Percentiles rank a stretch among this genome's conserved stretches.
Evolutionary conservation across 2,329 filamentous ascomycete genomes (phyloP).

Genomic region (Hymenoscyphus infarciens): DNA sequence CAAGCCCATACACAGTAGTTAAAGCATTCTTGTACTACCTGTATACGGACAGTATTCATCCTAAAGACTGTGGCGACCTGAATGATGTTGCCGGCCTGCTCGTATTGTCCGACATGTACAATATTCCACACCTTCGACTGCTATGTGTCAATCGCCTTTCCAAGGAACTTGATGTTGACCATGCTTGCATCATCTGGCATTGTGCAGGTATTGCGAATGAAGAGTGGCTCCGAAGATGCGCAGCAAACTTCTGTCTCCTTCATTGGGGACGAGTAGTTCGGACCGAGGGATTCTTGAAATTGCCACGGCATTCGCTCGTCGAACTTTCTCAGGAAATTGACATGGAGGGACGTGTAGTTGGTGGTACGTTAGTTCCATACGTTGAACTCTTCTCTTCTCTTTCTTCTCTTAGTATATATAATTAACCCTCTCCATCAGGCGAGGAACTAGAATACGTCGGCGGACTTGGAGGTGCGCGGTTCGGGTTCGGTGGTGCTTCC

Average conservation of each 20-base stretch:
- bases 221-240: slow-evolving; percentile 87
- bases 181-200: slow-evolving; percentile 95
- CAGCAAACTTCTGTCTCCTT: slow-evolving; percentile 82
- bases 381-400: slow-evolving; percentile 41
- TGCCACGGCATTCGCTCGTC: slow-evolving; percentile 76
- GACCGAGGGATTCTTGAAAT: slow-evolving; percentile 77
- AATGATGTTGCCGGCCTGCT: slow-evolving; percentile 89
- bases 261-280: slow-evolving; percentile 95
- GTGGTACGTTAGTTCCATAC: slow-evolving; percentile 62
- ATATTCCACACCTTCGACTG: slow-evolving; percentile 87
- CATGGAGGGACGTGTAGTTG: slow-evolving; percentile 84
- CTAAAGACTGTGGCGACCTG: slow-evolving; percentile 57
- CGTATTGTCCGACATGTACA: slow-evolving; percentile 97
- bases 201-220: slow-evolving; percentile 86
- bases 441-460: slow-evolving; percentile 42
- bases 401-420: slow-evolving; percentile 16
- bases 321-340: slow-evolving; percentile 93
- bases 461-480: slow-evolving; percentile 47
- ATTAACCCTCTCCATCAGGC: slow-evolving; percentile 27
- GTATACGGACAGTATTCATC: slow-evolving; percentile 87
- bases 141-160: slow-evolving; percentile 87
- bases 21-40: slow-evolving; percentile 94
- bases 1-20: slow-evolving; percentile 90
- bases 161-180: slow-evolving; percentile 88
- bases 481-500: slow-evolving; percentile 42